Conservation (phyloP, 352 stramenopile species). For the Pythium phragmiticola region DNA sequence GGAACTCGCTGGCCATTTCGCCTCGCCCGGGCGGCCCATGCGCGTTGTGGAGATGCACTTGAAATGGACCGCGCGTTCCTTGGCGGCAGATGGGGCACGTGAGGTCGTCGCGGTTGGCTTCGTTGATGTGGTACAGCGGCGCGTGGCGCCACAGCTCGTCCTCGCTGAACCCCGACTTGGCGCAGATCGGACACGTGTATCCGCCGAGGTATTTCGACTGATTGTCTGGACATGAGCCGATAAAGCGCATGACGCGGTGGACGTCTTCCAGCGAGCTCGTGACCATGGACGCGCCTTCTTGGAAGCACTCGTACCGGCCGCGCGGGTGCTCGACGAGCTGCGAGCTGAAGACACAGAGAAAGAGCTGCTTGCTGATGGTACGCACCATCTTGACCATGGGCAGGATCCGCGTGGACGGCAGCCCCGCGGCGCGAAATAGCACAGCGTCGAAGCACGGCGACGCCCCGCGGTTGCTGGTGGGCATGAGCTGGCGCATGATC, state of each 20-base stretch:
- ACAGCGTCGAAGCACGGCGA: conserved; percentile 59
- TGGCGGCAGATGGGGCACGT: conserved; percentile 76
- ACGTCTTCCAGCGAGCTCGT: conserved; percentile 68
- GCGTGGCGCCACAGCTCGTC: conserved; percentile 85
- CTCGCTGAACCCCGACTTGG: conserved; percentile 67
- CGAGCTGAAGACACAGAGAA: conserved; percentile 82
- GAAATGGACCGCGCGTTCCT: conserved; percentile 63
- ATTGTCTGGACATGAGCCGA: conserved; percentile 42
- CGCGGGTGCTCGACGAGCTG: conserved; percentile 69
- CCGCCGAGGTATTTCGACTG: conserved; percentile 17
- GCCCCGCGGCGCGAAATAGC: conserved; percentile 57
- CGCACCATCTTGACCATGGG: conserved; percentile 58
- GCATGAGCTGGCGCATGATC: conserved; percentile 57
- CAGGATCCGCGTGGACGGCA: conserved; percentile 50
- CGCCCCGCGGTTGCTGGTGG: conserved; percentile 33
- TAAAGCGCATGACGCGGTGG: conserved; percentile 63
- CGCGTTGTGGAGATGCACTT: conserved; percentile 85
- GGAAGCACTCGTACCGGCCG: conserved; percentile 74
- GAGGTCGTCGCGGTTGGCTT: conserved; percentile 70
- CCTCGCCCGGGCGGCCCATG: conserved; percentile 73
- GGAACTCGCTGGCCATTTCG: conserved; percentile 83
- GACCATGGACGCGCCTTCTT: conserved; percentile 80
- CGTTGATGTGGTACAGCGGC: conserved; percentile 86
- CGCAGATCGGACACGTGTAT: conserved; percentile 76
- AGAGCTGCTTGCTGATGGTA: conserved; percentile 79